Evolutionary conservation across 495 filamentous ascomycete genomes (phyloP), one percentile per base, ranked within the genome.

Genomic region (Chaetomidium leptoderma): DNA sequence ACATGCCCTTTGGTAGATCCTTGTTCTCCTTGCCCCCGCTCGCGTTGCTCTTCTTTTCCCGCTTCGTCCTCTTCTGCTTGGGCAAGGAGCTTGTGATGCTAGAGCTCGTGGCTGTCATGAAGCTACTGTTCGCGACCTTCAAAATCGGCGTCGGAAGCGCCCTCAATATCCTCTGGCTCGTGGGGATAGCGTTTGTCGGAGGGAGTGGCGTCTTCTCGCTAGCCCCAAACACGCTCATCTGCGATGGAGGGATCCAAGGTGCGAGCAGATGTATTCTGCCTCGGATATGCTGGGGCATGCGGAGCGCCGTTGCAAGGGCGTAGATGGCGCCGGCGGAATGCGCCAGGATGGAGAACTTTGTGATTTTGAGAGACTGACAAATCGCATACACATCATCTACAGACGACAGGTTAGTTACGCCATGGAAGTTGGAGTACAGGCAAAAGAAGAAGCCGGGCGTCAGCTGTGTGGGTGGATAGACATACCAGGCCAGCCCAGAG

Each of bases 271-370:
- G 93, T 24, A 99, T 92, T 32, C 90, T 88, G 26, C 95, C 92
- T 16, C 92, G 86, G 60, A 99, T 93, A 69, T 96, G 89, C 63
- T 96, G 91, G 16, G 95, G 92, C 78, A 99, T 93, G 43, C 93
- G 87, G 26, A 99, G 79, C 6, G 95, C 93, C 0, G 95, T 97
- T 19, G 93, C 95, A 26, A 99, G 83, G 26, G 93, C 95, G 66
- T 99, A 99, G 56, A 99, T 96, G 19, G 93, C 95, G 23, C 93
- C 93, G 10, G 93, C 93, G 10, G 91, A 96, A 69, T 99, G 93
- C n/a, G 95, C 93, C 6, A 99, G 80, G 32, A 99, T 90, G 16
- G 92, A 97, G 71, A 99, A 97, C 60, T 96, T 96, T 21, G 86
- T 93, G 59, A 99, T 93, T 64, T 90, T 91, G 49, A 97, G 80